Evolutionary conservation across 1,284 basidiomycete genomes (phyloP).

Genomic region (Trametes polyzona): DNA sequence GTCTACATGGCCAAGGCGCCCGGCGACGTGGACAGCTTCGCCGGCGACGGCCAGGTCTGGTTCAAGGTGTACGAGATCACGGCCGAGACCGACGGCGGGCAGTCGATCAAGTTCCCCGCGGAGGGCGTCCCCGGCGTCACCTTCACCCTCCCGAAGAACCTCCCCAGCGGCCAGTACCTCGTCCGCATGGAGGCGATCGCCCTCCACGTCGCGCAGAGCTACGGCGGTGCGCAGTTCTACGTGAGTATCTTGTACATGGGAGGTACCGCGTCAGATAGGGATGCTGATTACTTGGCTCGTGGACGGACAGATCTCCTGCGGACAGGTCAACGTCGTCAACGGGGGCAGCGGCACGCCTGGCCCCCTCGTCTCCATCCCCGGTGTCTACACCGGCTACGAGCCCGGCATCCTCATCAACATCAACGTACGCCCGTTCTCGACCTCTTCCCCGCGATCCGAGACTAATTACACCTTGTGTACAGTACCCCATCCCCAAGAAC

Average conservation of each 20-base stretch:
- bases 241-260: slow-evolving; percentile 12
- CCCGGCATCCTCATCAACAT: slow-evolving; percentile 38
- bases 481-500: slow-evolving; percentile 28
- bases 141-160: slow-evolving; percentile 47
- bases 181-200: slow-evolving; percentile 49
- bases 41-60: slow-evolving; percentile 48
- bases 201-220: slow-evolving; percentile 31
- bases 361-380: slow-evolving; percentile 42
- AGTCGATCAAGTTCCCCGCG: slow-evolving; percentile 32
- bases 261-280: background rate
- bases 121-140: slow-evolving; percentile 29
- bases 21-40: slow-evolving; percentile 44
- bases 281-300: too few relatives aligned
- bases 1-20: slow-evolving; percentile 47
- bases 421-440: slow-evolving; percentile 22
- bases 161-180: slow-evolving; percentile 51
- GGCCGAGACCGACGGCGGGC: slow-evolving; percentile 23
- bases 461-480: background rate
- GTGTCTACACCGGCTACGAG: slow-evolving; percentile 42
- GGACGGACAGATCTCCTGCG: slow-evolving; percentile 28
- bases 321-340: slow-evolving; percentile 40
- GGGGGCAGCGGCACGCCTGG: slow-evolving; percentile 40
- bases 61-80: slow-evolving; percentile 44
- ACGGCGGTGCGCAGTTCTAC: slow-evolving; percentile 36
- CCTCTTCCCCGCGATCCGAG: background rate